Base-by-base conservation (phyloP, 176 grass and related monocot genomes). In the Oryza rufipogon region DNA sequence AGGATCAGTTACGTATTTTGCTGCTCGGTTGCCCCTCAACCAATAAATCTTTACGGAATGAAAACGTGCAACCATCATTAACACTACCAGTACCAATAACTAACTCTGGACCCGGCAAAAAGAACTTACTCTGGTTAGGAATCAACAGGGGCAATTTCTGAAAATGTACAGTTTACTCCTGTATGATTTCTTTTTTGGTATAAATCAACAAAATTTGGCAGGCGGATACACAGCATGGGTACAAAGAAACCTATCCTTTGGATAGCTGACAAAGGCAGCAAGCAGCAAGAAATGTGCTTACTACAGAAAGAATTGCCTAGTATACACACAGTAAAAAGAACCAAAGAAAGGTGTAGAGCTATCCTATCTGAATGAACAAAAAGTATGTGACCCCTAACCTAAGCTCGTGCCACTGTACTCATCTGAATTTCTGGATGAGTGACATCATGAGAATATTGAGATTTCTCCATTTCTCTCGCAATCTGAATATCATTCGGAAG, bases 381-480 rank as follows among this genome's bases (percentile, higher is more conserved):
- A 89, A 84, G 63, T 28, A 83, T 88, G 61, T 88, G 30, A 76
- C 36, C 68, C 67, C 68, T 74, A 89, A 15, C 28, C 73, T 94
- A 89, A n/a, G 79, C 73, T 80, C 90, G 76, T 73, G 56, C 74
- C 33, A 94, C 66, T 71, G 84, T 80, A 77, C 75, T 92, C 97
- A 99, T 91, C 81, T 92, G 93, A 91, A 99, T 83, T 82, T 96
- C 88, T 54, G 71, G 46, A 64, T 83, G 81, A 30, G 66, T 77
- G 9, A 33, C 67, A 63, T 71, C 88, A 73, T 87, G 68, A 20
- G 36, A 75, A 81, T 86, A 89, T 66, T 61, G 80, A 6, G 76
- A 88, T 83, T 96, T 99, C 86, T 99, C 97, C 63, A 91, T 78
- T 85, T 99, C 97, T 81, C 88, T 94, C 0, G 93, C 93, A 28